Percentiles rank a stretch among this genome's conserved stretches.
These are phyloP conservation scores for Neonectria magnoliae DNA, from an alignment of 2,329 filamentous ascomycete species.

Conservation along the genomic window DNA sequence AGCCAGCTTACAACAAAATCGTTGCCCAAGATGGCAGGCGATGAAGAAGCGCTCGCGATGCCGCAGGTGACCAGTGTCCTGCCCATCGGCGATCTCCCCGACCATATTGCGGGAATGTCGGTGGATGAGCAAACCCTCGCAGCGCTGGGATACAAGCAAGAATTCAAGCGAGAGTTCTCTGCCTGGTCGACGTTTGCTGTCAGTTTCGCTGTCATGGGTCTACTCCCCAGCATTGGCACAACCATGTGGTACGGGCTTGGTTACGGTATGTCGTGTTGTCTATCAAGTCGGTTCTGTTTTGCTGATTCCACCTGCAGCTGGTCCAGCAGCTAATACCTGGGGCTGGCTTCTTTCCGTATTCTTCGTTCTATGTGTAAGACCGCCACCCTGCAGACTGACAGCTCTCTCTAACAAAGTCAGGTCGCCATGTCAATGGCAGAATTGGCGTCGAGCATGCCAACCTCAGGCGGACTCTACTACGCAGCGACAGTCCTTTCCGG, in stretches of 20 bases:
- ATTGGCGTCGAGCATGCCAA: constrained; percentile 24
- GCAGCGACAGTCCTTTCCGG: constrained; percentile 22
- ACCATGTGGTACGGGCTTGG: constrained; percentile 27
- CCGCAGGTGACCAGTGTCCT: constrained; percentile 20
- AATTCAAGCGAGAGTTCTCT: constrained; percentile 25
- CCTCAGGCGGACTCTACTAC: constrained; percentile 24
- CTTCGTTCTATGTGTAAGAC: constrained; percentile 25
- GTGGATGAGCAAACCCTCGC: constrained; percentile 21
- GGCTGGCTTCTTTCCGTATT: constrained; percentile 23
- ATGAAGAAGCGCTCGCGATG: constrained; percentile 8
- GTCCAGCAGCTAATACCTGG: constrained; percentile 26
- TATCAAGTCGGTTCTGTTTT: background rate
- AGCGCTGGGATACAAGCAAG: constrained; percentile 25
- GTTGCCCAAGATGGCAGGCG: constrained; percentile 6
- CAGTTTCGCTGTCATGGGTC: constrained; percentile 26
- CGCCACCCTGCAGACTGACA: background rate
- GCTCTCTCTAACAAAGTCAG: background rate
- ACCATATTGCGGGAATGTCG: constrained; percentile 9
- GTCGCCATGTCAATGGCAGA: constrained; percentile 28
- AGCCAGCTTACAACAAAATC: background rate
- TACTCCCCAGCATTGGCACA: constrained; percentile 24
- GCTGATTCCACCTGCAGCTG: constrained; percentile 7
- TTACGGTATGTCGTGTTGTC: constrained; percentile 3
- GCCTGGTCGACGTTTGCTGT: constrained; percentile 21
- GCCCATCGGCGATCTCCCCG: constrained; percentile 16